Percentiles rank a stretch among this genome's conserved stretches.
Conservation (phyloP, 768 basidiomycete species). For the Leccinum variicolor region DNA sequence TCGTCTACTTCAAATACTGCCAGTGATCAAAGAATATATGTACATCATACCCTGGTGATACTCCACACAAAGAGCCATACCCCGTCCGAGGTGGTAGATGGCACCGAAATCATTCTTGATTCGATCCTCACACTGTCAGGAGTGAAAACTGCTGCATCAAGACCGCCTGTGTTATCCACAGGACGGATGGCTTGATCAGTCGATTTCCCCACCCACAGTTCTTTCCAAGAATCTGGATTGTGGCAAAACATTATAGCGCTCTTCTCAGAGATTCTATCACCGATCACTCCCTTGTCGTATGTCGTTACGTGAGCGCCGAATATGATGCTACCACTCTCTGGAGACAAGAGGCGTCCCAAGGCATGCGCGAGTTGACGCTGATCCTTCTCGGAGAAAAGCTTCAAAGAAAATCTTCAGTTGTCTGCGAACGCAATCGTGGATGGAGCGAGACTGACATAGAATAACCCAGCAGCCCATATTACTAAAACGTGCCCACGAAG, state of each 20-base stretch:
- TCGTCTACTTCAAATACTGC: not conserved
- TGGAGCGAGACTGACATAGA: conserved; percentile 29
- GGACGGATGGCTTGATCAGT: not conserved
- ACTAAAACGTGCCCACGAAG: conserved; percentile 45
- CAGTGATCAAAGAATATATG: not conserved
- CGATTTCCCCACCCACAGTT: conserved; percentile 21
- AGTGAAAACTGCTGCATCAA: conserved; percentile 21
- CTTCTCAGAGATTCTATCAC: not conserved
- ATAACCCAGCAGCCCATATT: conserved; percentile 49
- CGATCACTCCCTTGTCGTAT: conserved; percentile 7
- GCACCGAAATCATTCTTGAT: conserved; percentile 17
- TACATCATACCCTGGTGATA: conserved; percentile 12
- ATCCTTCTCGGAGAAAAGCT: conserved; percentile 26
- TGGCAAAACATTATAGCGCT: conserved; percentile 24
- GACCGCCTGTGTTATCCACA: not conserved
- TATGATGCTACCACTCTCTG: conserved; percentile 26
- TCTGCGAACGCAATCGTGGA: conserved; percentile 20
- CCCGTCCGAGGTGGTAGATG: not conserved
- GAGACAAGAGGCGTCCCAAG: conserved; percentile 26
- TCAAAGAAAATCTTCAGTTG: conserved; percentile 20
- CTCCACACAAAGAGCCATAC: conserved; percentile 18
- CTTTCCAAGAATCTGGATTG: conserved; percentile 25
- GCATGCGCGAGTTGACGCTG: conserved; percentile 25
- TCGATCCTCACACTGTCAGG: conserved; percentile 32
- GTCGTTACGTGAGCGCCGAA: conserved; percentile 29